Base-by-base conservation (phyloP, 768 basidiomycete genomes). In the Macrolepiota fuliginosa region DNA sequence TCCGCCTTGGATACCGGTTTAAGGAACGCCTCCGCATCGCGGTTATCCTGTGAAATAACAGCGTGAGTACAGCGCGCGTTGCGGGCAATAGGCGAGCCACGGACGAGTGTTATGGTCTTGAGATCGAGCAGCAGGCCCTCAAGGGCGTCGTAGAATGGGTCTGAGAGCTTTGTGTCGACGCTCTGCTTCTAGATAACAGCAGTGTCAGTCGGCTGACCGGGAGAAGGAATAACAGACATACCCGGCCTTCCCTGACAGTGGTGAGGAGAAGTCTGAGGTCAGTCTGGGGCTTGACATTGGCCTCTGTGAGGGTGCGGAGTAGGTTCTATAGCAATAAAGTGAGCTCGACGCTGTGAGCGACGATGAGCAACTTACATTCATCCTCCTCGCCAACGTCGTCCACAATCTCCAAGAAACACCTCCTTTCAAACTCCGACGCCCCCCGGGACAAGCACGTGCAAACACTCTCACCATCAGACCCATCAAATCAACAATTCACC, bases 101-200 rank as follows among this genome's bases (percentile, higher is more conserved):
- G 66, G 68, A 88, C 87, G 74, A 88, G 83, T 19, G 86, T 86
- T 64, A 86, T 84, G 69, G 83, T 89, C 69, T 90, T 89, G 64
- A 99, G 82, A 80, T 99, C 97, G 39, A 77, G 76, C 55, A 97
- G 76, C 36, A 98, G 81, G 63, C 92, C 91, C 69, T 99, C 97
- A 54, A 98, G 81, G 0, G 92, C 92, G 64, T 98, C 96, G 67
- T 92, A 94, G 80, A 98, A 99, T 15, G 90, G 87, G 70, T 97
- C 95, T 15, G 88, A 82, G 19, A 88, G 80, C 72, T 93, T 92
- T 40, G 77, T 71, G 70, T 92, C 91, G 64, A 85, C 77, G 67
- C 79, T 83, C 67, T 75, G 69, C 9, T 72, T 76, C 72, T 77
- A 67, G 42, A 63, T 54, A 29, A 15, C 32, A 54, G 17, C 29